Percentiles rank a stretch among this genome's conserved stretches.
Evolutionary conservation across 306 rosid genomes (phyloP).

Genomic region (Fagus sylvatica): DNA sequence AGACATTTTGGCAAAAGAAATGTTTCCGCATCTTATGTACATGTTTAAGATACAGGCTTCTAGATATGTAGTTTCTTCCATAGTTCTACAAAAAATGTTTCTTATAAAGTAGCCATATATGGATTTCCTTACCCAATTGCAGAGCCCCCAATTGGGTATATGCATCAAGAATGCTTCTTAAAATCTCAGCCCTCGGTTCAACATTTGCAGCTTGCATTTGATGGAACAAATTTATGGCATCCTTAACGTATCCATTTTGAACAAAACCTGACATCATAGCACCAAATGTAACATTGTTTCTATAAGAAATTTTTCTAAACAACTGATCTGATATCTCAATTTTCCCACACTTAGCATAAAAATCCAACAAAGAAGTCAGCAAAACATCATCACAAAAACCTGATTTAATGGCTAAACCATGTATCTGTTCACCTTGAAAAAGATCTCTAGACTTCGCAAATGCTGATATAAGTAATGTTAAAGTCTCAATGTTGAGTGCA

Average conservation of each 20-base stretch:
- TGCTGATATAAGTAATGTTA: constrained; percentile 42
- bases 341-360: constrained; percentile 46
- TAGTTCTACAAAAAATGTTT: constrained; percentile 19
- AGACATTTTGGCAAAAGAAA: constrained; percentile 38
- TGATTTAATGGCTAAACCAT: constrained; percentile 37
- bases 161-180: constrained; percentile 49
- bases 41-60: constrained; percentile 55
- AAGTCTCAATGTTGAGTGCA: no score
- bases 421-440: constrained; percentile 38
- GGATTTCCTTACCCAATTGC: constrained; percentile 45
- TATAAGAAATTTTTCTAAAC: constrained; percentile 34
- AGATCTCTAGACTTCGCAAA: constrained; percentile 36
- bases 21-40: constrained; percentile 50
- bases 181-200: constrained; percentile 32
- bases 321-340: constrained; percentile 35
- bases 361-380: constrained; percentile 50
- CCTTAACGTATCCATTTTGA: constrained; percentile 48
- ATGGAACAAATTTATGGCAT: constrained; percentile 42
- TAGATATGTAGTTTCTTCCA: constrained; percentile 18
- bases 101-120: constrained; percentile 46
- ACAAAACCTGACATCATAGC: constrained; percentile 57
- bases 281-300: constrained; percentile 43
- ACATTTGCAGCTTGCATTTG: constrained; percentile 42
- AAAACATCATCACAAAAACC: constrained; percentile 48
- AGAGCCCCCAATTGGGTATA: constrained; percentile 53